A percentile compares a stretch with the other conserved stretches of the same genome.
phyloP scores from a whole-genome alignment of 495 filamentous ascomycete genomes.

The Hypoxylon trugodes region DNA sequence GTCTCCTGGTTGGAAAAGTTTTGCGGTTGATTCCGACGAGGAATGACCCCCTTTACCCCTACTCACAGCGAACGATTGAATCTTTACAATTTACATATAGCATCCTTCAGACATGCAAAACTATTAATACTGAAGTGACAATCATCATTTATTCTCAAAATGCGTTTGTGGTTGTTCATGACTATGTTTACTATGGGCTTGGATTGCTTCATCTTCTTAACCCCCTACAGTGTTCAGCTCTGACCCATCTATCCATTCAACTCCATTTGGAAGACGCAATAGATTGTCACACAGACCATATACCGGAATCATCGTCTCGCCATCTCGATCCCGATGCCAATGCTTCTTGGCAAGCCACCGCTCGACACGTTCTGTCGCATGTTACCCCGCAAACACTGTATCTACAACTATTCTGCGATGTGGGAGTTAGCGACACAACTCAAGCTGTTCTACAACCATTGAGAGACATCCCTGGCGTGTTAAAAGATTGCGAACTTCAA shows the following conservation, averaged over 20 bases:
- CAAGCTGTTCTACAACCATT: neutral
- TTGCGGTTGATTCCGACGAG: neutral
- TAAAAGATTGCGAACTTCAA: slow-evolving; percentile 4
- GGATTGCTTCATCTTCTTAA: neutral
- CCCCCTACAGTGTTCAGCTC: neutral
- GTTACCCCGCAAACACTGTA: neutral
- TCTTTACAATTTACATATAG: neutral
- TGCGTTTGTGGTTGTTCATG: neutral
- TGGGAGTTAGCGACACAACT: neutral
- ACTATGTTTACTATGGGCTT: neutral
- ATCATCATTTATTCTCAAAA: neutral
- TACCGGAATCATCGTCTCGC: neutral
- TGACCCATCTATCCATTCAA: neutral
- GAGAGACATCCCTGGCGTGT: neutral
- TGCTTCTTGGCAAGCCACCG: slow-evolving; percentile 1
- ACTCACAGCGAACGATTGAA: neutral
- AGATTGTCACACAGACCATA: no score
- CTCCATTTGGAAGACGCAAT: neutral
- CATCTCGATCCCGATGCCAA: neutral
- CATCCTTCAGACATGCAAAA: neutral
- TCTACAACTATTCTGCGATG: neutral
- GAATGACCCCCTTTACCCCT: no score
- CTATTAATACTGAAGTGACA: neutral
- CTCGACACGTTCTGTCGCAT: neutral
- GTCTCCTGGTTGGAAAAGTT: neutral